Evolutionary conservation across 1,284 basidiomycete species (phyloP), one percentile per base, ranked within the genome.

Genomic region (Ustilago shanxiensis): DNA sequence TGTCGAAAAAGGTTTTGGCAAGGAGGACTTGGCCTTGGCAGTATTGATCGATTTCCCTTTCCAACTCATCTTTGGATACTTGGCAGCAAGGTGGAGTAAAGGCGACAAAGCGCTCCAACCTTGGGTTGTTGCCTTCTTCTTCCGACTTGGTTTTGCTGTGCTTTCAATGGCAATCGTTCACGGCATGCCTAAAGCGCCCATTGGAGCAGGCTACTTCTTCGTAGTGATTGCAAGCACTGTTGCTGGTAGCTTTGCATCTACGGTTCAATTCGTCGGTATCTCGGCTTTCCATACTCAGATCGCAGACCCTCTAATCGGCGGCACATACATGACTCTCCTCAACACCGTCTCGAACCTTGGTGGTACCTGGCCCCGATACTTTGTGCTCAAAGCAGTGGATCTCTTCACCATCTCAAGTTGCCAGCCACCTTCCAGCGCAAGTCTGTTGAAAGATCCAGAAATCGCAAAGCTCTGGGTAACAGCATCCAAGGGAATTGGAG

Each of bases 11-110:
- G 96, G 96, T 2, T 90, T 99, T 51, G 92, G 91, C 62, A 93
- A 95, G 57, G 97, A 99, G 88, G 97, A 99, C 81, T 89, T 99
- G 39, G 95, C 97, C 5, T 89, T 97, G 26, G 93, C 95, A 2
- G 95, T 97, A 33, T 90, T 99, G 56, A 93, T 99, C 80, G 97
- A 99, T 87, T 99, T 99, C 80, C 97, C 97, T 1, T 97, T 97
- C 87, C 96, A 99, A 88, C 94, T 99, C 66, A 86, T 94, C 65
- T 95, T 95, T 39, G 96, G 96, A 13, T 99, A 94, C 91, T 89
- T 97, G n/a, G 95, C 95, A 0, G 97, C 95, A 2, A 91, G 91
- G 79, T 98, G 95, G 95, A 84, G 80, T 28, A 84, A 82, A 41
- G 87, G 87, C 31, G 84, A 86, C 35, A 82, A 82, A 33, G 86